Base-by-base conservation (phyloP, 495 filamentous ascomycete species). In the Hyaloscypha hepaticicola region DNA sequence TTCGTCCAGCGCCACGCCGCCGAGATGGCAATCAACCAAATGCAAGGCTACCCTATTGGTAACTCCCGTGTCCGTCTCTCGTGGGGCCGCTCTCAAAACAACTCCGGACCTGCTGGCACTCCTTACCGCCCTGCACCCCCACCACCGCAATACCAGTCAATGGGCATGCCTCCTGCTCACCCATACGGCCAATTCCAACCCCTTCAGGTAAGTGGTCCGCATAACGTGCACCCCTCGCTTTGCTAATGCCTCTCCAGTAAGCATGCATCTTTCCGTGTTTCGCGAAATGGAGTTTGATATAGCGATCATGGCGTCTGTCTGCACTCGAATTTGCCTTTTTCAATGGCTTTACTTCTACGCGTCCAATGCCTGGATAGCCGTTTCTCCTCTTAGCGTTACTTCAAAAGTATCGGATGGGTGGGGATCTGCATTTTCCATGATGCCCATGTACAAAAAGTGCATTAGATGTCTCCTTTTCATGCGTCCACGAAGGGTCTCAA, bases 1-100 rank as follows among this genome's bases (percentile, higher is more conserved):
- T 99, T 99, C 71, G 96, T 99, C 58, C 95, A 99, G 78, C 93
- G 95, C 66, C 95, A 99, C 77, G 95, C 95, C 21, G 95, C 95
- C 24, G 95, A 99, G 81, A 99, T 99, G 95, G 95, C 95, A 61
- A 99, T 99, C 83, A 99, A 99, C 81, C 95, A 99, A 79, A 99
- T 99, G 95, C 95, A 99, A 78, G 95, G 95, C 41, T 99, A 99
- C 77, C 95, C 95, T 45, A 99, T 99, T 71, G 95, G 95, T 57
- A 99, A 99, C 82, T 99, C 95, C 21, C 91, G 95, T 60, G 95
- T 99, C 50, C 91, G 95, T 70, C 85, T 99, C 68, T 95, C 90
- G 71, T 99, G 95, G 95, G 95, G 95, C 62, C 91, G 95, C 61
- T 93, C 89, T 52, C 95, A 99, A 84, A 99, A 99, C 85, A 99